phyloP scores from a whole-genome alignment of 2,329 filamentous ascomycete genomes.

The Clonostachys sp. region DNA sequence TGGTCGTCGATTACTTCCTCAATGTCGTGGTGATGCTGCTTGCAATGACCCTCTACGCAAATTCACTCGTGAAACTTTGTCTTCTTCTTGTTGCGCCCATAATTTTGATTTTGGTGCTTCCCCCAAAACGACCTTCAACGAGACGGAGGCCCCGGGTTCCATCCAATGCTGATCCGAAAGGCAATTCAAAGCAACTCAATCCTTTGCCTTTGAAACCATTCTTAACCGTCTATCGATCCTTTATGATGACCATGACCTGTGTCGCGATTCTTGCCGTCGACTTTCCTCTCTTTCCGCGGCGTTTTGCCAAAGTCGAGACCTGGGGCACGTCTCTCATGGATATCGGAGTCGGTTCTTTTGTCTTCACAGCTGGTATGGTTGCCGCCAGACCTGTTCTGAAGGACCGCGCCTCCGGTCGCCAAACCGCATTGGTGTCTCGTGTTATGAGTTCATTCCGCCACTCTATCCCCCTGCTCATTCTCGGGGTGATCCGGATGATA shows the following conservation, averaged over 20 bases:
- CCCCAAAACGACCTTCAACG: constrained; percentile 40
- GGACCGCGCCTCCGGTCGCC: constrained; percentile 49
- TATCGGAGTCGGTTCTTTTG: constrained; percentile 93
- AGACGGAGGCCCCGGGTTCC: constrained; percentile 21
- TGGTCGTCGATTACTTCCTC: constrained; percentile 79
- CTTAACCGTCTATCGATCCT: constrained; percentile 83
- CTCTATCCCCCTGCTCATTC: constrained; percentile 73
- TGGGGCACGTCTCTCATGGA: constrained; percentile 99
- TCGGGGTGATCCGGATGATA: constrained; percentile 77
- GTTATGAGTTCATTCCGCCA: constrained; percentile 69
- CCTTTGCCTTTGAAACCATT: constrained; percentile 82
- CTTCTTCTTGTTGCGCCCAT: constrained; percentile 70
- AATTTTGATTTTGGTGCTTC: constrained; percentile 53
- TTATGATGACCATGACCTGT: constrained; percentile 88
- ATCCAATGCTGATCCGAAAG: constrained; percentile 14
- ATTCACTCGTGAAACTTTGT: constrained; percentile 68
- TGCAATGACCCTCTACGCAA: constrained; percentile 80
- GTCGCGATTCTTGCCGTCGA: constrained; percentile 94
- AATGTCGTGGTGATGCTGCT: constrained; percentile 80
- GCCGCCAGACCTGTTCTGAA: constrained; percentile 77
- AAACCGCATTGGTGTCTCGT: constrained; percentile 47
- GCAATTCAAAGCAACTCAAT: constrained; percentile 17
- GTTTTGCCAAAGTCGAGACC: constrained; percentile 97
- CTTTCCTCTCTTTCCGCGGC: constrained; percentile 85
- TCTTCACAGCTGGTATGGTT: constrained; percentile 91